Evolutionary conservation across 257 asterid species (phyloP), one percentile per base, ranked within the genome.

Genomic region (Paulownia fortunei): DNA sequence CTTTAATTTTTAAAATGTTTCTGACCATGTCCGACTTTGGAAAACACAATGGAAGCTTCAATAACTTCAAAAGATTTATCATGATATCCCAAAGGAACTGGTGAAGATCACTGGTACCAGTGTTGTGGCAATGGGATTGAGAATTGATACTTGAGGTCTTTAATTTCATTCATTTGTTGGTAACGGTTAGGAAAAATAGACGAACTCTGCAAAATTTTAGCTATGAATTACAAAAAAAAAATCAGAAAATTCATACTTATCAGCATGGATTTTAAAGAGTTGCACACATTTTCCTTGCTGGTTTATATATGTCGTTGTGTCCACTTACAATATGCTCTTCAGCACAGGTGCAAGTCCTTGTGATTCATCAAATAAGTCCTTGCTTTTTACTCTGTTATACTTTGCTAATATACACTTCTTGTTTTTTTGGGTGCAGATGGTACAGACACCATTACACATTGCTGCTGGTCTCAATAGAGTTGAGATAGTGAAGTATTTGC

Each of bases 371-470:
- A 24, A 24, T 11, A 12, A 26, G 27, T 26, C 32, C 6, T 15
- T 59, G 24, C n/a, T 11, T 21, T 11, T 26, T 6, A 3, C 6
- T 26, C 16, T 63, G 26, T 13, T 15, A 27, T 24, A 37, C 24
- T 73, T 58, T 42, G 42, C 69, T 44, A 0, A 5, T 47, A 11
- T 72, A 21, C 15, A 66, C 5, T 21, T 55, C 13, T 51, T 54
- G 19, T 26, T 68, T 49, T 18, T 10, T 46, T 42, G 52, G 23
- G 71, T 68, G 78, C 83, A 87, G 89, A 67, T 75, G 81, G 46
- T n/a, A 52, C 84, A 84, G 37, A 81, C 91, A 3, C 89, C 89
- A 3, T 70, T 87, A 26, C 91, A 87, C 74, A 6, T 81, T 2
- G 82, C 91, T 34, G 86, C 87, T 13, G 69, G 79, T 68, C 70